These are phyloP conservation scores for Cucurbita argyrosperma DNA, from an alignment of 306 rosid genomes.

Conservation along the genomic window DNA sequence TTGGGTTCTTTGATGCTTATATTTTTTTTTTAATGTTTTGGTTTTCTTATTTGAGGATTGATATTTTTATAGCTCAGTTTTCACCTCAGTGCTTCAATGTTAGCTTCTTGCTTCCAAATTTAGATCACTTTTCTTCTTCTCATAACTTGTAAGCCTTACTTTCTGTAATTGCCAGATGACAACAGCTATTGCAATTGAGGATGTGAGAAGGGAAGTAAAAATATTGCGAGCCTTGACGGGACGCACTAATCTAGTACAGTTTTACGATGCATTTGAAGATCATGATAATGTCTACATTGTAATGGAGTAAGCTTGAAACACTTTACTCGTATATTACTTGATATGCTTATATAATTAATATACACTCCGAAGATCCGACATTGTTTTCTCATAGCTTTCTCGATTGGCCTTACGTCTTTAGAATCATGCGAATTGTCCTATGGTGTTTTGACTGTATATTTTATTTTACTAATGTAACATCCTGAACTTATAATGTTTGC, in stretches of 20 bases:
- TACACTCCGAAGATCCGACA: background rate
- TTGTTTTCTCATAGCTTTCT: background rate
- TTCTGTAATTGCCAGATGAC: conserved; percentile 61
- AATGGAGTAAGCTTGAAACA: conserved; percentile 75
- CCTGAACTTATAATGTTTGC: background rate
- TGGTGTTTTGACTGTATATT: background rate
- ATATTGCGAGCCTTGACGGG: conserved; percentile 89
- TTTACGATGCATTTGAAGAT: conserved; percentile 93
- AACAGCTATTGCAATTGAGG: conserved; percentile 93
- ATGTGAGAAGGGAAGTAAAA: conserved; percentile 96
- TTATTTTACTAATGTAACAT: background rate
- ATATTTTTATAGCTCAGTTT: background rate
- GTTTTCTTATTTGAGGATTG: background rate
- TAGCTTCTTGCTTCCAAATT: background rate
- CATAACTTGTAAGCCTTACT: background rate
- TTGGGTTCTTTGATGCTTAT: background rate
- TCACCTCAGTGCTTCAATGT: background rate
- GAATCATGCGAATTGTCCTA: background rate
- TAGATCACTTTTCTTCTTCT: background rate
- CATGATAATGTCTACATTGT: conserved; percentile 93
- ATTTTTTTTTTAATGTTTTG: background rate
- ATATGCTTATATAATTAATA: background rate
- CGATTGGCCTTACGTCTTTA: background rate
- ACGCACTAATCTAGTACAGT: conserved; percentile 67
- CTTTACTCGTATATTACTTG: background rate